A percentile compares a stretch with the other conserved stretches of the same genome.
These are phyloP conservation scores for Suillus clintonianus DNA, from an alignment of 768 basidiomycete genomes.

Conservation along the genomic window DNA sequence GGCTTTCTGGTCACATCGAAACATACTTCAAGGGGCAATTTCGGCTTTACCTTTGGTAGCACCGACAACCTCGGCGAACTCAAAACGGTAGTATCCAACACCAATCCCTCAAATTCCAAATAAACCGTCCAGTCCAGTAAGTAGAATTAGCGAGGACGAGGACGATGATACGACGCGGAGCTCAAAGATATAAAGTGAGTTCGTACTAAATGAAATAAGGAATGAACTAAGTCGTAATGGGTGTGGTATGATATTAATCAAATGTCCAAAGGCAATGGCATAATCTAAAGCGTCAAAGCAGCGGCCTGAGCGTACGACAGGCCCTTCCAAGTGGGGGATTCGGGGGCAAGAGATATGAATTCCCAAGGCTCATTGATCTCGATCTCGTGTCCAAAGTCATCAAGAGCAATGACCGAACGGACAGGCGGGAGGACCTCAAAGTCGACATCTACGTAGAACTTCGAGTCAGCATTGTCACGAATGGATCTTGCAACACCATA, in stretches of 20 bases:
- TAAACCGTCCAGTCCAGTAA: constrained; percentile 17
- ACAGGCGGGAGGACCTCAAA: constrained; percentile 33
- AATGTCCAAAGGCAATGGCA: background rate
- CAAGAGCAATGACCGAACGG: constrained; percentile 33
- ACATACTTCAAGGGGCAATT: background rate
- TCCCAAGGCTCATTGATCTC: constrained; percentile 34
- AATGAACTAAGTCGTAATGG: constrained; percentile 19
- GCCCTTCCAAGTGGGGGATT: constrained; percentile 30
- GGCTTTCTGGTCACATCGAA: background rate
- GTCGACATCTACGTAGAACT: constrained; percentile 16
- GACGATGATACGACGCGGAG: background rate
- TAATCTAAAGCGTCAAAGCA: constrained; percentile 20
- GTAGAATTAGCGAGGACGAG: constrained; percentile 4
- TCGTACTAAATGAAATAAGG: constrained; percentile 13
- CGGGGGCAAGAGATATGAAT: constrained; percentile 29
- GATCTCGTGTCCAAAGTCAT: constrained; percentile 17
- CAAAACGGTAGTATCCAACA: background rate
- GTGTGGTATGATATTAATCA: constrained; percentile 5
- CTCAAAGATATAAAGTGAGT: constrained; percentile 2
- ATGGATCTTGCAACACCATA: background rate
- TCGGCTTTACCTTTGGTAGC: background rate
- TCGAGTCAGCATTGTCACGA: background rate
- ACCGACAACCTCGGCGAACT: background rate
- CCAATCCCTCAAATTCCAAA: constrained; percentile 8
- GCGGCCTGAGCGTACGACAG: constrained; percentile 34